These are phyloP conservation scores for Talinum fruticosum DNA, from an alignment of 148 eudicot species.

Conservation along the genomic window DNA sequence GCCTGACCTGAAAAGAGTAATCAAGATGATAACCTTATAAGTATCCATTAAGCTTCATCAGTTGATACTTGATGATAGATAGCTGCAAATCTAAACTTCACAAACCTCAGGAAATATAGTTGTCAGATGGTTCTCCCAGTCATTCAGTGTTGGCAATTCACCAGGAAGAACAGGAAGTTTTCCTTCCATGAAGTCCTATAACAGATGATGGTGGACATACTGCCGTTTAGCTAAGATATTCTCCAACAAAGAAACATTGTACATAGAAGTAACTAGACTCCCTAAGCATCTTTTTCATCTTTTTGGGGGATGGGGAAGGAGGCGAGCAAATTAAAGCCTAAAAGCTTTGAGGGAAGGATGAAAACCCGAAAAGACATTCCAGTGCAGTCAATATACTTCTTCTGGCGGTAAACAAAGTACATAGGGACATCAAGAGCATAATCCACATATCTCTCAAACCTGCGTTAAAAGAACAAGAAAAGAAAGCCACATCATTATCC, in stretches of 20 bases:
- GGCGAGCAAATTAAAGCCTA: background rate
- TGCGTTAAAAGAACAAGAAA: constrained; percentile 29
- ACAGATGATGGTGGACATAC: background rate
- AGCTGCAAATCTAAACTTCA: background rate
- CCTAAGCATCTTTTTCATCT: background rate
- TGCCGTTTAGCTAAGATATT: background rate
- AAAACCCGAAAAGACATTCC: constrained; percentile 91
- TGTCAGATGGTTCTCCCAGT: constrained; percentile 99
- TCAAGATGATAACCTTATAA: background rate
- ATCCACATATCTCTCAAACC: constrained; percentile 94
- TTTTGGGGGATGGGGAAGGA: background rate
- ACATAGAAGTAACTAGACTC: background rate
- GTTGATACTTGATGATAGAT: background rate
- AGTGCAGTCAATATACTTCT: constrained; percentile 77
- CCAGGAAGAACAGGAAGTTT: constrained; percentile 90
- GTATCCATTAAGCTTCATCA: background rate
- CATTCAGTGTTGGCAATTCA: constrained; percentile 80
- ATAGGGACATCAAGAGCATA: constrained; percentile 98
- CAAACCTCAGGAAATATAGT: constrained; percentile 95
- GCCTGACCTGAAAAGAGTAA: constrained; percentile 68
- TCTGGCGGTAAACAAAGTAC: constrained; percentile 83
- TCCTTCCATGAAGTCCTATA: constrained; percentile 88
- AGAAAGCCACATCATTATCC: background rate
- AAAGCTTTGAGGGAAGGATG: constrained; percentile 19
- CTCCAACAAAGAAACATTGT: background rate